A percentile compares a stretch with the other conserved stretches of the same genome.
These are phyloP conservation scores for Malassezia psittaci DNA, from an alignment of 1,284 basidiomycete species.

Conservation along the genomic window DNA sequence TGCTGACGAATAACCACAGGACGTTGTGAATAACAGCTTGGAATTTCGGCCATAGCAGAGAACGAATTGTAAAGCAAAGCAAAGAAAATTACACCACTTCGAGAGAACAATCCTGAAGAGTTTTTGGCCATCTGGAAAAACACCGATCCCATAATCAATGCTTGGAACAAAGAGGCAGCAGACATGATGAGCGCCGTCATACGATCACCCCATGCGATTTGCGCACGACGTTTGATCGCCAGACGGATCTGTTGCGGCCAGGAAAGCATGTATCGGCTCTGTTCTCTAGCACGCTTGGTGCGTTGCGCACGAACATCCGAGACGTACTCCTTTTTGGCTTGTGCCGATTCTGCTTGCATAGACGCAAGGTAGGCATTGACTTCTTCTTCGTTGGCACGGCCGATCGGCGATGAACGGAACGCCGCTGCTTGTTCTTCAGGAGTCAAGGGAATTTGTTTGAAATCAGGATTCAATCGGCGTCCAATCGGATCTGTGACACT, in stretches of 20 bases:
- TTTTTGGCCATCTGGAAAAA: slow-evolving; percentile 59
- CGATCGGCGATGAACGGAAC: slow-evolving; percentile 23
- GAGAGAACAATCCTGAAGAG: slow-evolving; percentile 64
- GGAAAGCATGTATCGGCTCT: slow-evolving; percentile 28
- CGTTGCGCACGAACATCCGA: slow-evolving; percentile 24
- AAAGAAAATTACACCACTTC: slow-evolving; percentile 45
- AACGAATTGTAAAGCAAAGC: slow-evolving; percentile 50
- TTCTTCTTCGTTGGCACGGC: slow-evolving; percentile 21
- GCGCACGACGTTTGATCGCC: slow-evolving; percentile 59
- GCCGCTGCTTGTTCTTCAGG: slow-evolving; percentile 30
- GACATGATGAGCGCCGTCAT: slow-evolving; percentile 47
- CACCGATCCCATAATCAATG: slow-evolving; percentile 64
- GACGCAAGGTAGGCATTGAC: slow-evolving; percentile 24
- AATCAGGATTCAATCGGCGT: slow-evolving; percentile 45
- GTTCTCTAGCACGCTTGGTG: slow-evolving; percentile 18
- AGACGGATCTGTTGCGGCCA: slow-evolving; percentile 55
- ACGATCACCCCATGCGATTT: slow-evolving; percentile 59
- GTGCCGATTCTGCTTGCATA: slow-evolving; percentile 15
- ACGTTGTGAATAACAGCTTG: slow-evolving; percentile 26
- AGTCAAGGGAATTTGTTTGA: slow-evolving; percentile 33
- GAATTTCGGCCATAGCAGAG: slow-evolving; percentile 48
- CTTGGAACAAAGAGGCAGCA: slow-evolving; percentile 51
- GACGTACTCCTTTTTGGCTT: slow-evolving; percentile 24
- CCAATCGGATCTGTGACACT: slow-evolving; percentile 50
- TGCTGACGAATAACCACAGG: slow-evolving; percentile 37